Evolutionary conservation across 176 grass and related monocot species (phyloP).

Genomic region (Carex littledalei): DNA sequence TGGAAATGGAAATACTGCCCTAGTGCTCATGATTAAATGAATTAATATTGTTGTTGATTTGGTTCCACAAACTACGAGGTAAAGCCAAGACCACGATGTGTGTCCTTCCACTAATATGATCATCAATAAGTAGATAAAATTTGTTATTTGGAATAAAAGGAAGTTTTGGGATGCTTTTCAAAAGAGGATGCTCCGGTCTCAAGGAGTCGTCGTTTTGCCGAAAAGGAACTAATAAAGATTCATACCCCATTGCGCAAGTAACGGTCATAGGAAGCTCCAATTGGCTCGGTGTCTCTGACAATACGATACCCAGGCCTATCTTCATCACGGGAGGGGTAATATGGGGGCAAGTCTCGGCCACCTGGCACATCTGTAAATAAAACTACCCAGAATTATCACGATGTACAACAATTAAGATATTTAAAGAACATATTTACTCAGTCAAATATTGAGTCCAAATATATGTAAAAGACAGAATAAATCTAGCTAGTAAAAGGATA

Average conservation of each 20-base stretch:
- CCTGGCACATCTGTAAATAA: constrained; percentile 41
- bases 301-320: constrained; percentile 58
- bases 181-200: background rate
- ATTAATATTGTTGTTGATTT: background rate
- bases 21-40: background rate
- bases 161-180: background rate
- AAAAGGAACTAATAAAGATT: background rate
- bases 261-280: constrained; percentile 67
- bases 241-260: constrained; percentile 72
- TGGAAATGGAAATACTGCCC: background rate
- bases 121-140: background rate
- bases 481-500: background rate
- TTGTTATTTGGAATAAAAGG: background rate
- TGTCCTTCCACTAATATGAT: background rate
- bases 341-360: constrained; percentile 32
- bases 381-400: background rate
- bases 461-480: background rate
- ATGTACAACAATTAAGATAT: background rate
- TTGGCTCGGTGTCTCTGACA: constrained; percentile 68
- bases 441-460: background rate
- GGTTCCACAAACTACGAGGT: background rate
- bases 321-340: constrained; percentile 57
- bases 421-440: background rate
- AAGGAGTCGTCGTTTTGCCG: background rate
- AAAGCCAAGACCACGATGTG: background rate